Base-by-base conservation (phyloP, 1,284 basidiomycete genomes). In the Marasmius oreades region DNA sequence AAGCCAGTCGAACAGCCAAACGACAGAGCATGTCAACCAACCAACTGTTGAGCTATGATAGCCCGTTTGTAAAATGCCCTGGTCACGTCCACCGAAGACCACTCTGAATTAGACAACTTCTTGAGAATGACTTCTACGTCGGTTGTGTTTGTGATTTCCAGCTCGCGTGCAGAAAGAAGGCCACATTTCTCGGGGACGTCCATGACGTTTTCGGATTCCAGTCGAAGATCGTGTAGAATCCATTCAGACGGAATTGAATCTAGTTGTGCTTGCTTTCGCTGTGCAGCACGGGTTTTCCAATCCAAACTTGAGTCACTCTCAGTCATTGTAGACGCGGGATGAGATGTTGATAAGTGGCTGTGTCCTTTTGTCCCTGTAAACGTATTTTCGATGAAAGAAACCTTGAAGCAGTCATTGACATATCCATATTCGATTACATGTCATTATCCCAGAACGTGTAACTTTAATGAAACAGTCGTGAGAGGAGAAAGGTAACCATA, bases 41-140 rank as follows among this genome's bases (percentile, higher is more conserved):
- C 90, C 31, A 90, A 71, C 68, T 92, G 91, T 58, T 92, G 91
- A 0, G 91, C 90, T 34, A 92, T 72, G 37, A 88, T 76, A 0
- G 91, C 87, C 1, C 90, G 78, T 70, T 92, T 92, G 71, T 84
- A 86, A 68, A 86, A 92, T 0, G 90, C 87, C 1, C 76, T 83
- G 1, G 85, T 84, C 43, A 88, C 86, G 59, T 86, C 81, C 2
- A 83, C 73, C 5, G 84, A 80, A 1, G 82, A 77, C 81, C 83
- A 87, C 43, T 77, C 78, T 77, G 59, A 76, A 0, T 61, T 67
- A 10, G 70, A 73, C 1, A 89, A 66, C 52, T 79, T 75, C 48
- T 65, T 51, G 60, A 81, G 70, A 1, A 86, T 68, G 24, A 66
- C 60, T 16, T 69, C 69, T 1, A 85, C 73, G 59, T 75, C 72